Conservation (phyloP, 257 asterid species). For the Echium plantagineum region DNA sequence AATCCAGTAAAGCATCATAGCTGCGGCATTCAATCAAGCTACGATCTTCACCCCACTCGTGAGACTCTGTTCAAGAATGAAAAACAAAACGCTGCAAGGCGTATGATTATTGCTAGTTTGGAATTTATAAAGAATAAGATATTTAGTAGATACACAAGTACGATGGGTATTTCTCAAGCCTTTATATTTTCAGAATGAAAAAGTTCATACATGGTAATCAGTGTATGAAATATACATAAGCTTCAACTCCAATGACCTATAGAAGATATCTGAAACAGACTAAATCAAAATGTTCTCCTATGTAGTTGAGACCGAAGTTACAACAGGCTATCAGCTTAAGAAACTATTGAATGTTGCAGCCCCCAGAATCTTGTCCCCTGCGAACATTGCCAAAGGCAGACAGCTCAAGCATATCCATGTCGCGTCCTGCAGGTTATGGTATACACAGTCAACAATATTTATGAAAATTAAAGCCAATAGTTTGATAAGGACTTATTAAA, state of each 20-base stretch:
- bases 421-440: conserved; percentile 49
- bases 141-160: too few species aligned
- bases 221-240: not conserved
- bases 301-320: not conserved
- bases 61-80: not conserved
- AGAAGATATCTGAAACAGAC: not conserved
- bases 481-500: not conserved
- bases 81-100: too few species aligned
- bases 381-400: conserved; percentile 80
- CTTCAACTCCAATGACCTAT: not conserved
- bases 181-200: not conserved
- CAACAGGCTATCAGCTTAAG: not conserved
- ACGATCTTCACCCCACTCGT: too few species aligned
- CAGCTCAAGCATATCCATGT: conserved; percentile 91
- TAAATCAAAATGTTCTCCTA: not conserved
- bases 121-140: too few species aligned
- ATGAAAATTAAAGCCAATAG: not conserved
- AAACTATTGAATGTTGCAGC: conserved; percentile 29
- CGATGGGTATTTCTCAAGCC: too few species aligned
- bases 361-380: conserved; percentile 66
- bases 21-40: too few species aligned
- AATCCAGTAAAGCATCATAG: too few species aligned
- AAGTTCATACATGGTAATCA: not conserved
- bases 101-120: not conserved
- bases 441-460: not conserved